Conservation (phyloP, 202 grass and related monocot species). For the Schoenoplectus triqueter region DNA sequence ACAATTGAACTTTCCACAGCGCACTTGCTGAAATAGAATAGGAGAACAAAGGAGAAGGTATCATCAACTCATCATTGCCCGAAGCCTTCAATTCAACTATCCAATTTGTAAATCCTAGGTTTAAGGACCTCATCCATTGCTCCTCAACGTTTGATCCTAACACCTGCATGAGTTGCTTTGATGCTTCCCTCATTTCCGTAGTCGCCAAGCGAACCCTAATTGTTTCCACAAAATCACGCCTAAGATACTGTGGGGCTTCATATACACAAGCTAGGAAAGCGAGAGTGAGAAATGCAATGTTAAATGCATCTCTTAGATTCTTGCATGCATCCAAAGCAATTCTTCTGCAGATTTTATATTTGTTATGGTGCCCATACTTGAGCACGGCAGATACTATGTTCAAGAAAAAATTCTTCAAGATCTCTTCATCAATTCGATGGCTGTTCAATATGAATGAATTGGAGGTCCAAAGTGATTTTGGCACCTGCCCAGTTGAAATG, state of each 20-base stretch:
- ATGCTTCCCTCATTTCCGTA: slow-evolving; percentile 24
- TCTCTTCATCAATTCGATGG: slow-evolving; percentile 35
- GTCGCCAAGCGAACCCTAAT: slow-evolving; percentile 32
- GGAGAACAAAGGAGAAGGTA: slow-evolving; percentile 48
- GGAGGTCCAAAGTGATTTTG: slow-evolving; percentile 56
- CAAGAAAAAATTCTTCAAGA: slow-evolving; percentile 33
- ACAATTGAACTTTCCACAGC: slow-evolving; percentile 68
- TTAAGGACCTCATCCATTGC: slow-evolving; percentile 65
- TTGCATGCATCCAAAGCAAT: slow-evolving; percentile 40
- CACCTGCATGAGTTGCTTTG: slow-evolving; percentile 49
- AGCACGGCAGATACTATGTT: slow-evolving; percentile 54
- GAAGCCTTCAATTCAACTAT: slow-evolving; percentile 45
- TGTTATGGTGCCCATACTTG: slow-evolving; percentile 48
- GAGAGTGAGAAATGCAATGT: slow-evolving; percentile 54
- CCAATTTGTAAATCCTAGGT: slow-evolving; percentile 69
- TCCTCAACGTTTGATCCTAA: slow-evolving; percentile 61
- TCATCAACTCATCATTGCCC: background rate
- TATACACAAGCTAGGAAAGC: slow-evolving; percentile 62
- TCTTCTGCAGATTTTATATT: slow-evolving; percentile 32
- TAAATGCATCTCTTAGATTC: slow-evolving; percentile 40
- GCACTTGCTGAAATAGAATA: slow-evolving; percentile 48
- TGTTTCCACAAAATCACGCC: slow-evolving; percentile 37
- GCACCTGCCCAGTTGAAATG: slow-evolving; percentile 24
- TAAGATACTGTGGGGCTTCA: slow-evolving; percentile 44
- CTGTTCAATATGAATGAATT: slow-evolving; percentile 23